Conservation (phyloP, 148 eudicot genomes). For the Bassia scoparia region DNA sequence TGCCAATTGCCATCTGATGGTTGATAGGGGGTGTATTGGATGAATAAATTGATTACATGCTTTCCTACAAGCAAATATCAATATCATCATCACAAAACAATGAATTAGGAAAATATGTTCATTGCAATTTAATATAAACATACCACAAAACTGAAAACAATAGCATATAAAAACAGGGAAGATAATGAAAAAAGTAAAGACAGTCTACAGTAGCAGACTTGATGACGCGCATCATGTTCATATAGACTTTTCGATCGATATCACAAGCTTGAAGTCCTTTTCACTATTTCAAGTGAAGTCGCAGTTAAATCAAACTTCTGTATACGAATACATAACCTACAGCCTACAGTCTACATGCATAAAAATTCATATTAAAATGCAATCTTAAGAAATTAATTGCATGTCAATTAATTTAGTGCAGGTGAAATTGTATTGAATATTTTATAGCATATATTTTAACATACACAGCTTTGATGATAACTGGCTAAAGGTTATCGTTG, state of each 20-base stretch:
- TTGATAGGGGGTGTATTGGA: conserved; percentile 89
- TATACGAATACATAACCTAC: no score
- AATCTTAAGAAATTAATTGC: no score
- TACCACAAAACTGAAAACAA: not conserved
- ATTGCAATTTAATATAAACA: not conserved
- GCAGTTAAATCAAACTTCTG: no score
- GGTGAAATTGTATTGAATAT: not conserved
- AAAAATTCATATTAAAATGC: no score
- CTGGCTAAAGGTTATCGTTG: not conserved
- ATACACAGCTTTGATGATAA: not conserved
- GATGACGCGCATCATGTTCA: not conserved
- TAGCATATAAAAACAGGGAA: not conserved
- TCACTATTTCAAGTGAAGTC: no score
- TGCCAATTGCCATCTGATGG: conserved; percentile 92
- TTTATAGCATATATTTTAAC: not conserved
- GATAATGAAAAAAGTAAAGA: no score
- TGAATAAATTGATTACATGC: conserved; percentile 80
- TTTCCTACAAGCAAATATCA: conserved; percentile 45
- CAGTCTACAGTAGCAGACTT: not conserved
- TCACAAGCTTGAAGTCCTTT: no score
- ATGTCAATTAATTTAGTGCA: not conserved
- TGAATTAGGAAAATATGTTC: not conserved
- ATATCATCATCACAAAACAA: not conserved
- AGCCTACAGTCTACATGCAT: no score
- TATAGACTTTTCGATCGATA: not conserved